Evolutionary conservation across 1,139 yeast species (phyloP).

Genomic region (Candida tunisiensis): DNA sequence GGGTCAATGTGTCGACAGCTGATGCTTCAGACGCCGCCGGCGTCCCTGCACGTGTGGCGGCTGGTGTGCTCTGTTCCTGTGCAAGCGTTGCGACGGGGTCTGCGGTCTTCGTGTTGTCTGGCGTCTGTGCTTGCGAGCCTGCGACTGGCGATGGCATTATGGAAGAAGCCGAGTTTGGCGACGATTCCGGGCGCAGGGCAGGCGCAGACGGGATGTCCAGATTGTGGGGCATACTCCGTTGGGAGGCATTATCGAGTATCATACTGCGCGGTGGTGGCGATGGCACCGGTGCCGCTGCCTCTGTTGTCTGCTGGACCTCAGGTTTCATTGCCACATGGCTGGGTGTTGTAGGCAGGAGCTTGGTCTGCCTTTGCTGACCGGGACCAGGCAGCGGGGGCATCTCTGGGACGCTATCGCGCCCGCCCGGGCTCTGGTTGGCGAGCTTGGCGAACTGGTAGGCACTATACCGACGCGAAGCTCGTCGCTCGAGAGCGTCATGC

Average conservation of each 20-base stretch:
- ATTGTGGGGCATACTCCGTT: no score
- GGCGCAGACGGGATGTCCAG: no score
- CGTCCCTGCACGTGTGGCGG: conserved; percentile 2
- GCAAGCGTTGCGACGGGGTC: not conserved
- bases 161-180: no score
- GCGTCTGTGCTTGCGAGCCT: not conserved
- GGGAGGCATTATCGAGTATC: no score
- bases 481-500: conserved; percentile 66
- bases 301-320: no score
- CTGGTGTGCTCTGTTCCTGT: conserved; percentile 1
- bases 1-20: conserved; percentile 9
- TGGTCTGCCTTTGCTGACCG: no score
- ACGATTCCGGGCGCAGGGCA: no score
- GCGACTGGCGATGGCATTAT: no score
- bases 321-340: no score
- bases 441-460: conserved; percentile 85
- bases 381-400: conserved; percentile 10
- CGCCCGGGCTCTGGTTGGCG: conserved; percentile 25
- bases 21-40: conserved; percentile 1
- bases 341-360: no score
- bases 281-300: no score
- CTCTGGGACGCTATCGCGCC: conserved; percentile 9
- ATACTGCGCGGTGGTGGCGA: no score
- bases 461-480: conserved; percentile 85
- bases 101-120: not conserved